Percentiles rank a stretch among this genome's conserved stretches.
phyloP scores from a whole-genome alignment of 1,284 basidiomycete species.

The Tilletiopsis washingtonensis region DNA sequence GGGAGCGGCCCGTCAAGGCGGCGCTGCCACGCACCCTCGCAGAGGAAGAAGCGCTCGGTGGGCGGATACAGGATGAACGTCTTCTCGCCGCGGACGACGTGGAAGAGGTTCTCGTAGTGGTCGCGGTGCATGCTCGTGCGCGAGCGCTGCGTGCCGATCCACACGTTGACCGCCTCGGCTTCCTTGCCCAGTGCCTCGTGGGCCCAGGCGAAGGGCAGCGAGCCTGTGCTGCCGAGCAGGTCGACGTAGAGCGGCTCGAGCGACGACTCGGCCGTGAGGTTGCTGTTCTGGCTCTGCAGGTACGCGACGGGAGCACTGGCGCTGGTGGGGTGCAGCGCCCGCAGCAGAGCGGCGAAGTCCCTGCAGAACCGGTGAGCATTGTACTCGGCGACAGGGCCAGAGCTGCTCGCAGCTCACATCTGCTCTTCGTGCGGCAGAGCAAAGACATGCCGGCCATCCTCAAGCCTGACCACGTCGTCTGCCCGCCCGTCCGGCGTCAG shows the following conservation, averaged over 20 bases:
- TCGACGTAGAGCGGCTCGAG: slow-evolving; percentile 26
- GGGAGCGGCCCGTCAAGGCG: background rate
- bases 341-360: background rate
- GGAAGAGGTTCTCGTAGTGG: slow-evolving; percentile 42
- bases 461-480: slow-evolving; percentile 22
- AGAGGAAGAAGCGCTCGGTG: slow-evolving; percentile 23
- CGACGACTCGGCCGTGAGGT: slow-evolving; percentile 22
- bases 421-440: slow-evolving; percentile 24
- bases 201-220: slow-evolving; percentile 21
- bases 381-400: background rate
- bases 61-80: slow-evolving; percentile 38
- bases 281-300: slow-evolving; percentile 39
- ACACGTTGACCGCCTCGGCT: slow-evolving; percentile 39
- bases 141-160: slow-evolving; percentile 29
- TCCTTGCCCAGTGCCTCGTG: slow-evolving; percentile 21
- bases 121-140: slow-evolving; percentile 21
- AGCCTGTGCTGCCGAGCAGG: slow-evolving; percentile 7
- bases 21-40: slow-evolving; percentile 14
- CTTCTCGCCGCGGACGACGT: slow-evolving; percentile 29
- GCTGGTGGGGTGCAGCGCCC: background rate
- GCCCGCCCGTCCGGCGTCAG: slow-evolving; percentile 36
- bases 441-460: slow-evolving; percentile 16
- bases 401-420: slow-evolving; percentile 11
- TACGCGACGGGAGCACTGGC: slow-evolving; percentile 14
- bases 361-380: background rate